Evolutionary conservation across 2,329 filamentous ascomycete species (phyloP), one percentile per base, ranked within the genome.

Genomic region (Fonsecaea erecta): DNA sequence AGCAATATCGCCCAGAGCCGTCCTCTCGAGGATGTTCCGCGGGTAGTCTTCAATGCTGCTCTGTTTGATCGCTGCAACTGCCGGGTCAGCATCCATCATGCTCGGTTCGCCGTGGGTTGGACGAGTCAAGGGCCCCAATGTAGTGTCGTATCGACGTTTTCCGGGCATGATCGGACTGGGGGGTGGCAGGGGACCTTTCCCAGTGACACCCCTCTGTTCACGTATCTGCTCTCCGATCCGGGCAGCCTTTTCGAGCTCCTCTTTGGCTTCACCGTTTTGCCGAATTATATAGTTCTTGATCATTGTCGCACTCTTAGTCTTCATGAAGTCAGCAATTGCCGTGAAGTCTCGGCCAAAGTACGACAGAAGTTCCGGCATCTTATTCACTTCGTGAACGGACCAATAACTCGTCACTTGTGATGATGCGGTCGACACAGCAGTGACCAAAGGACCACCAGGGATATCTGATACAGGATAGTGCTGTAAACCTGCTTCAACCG

Each of bases 231-330:
- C 81, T 5, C 80, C 78, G 16, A 75, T 71, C n/a, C 74, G 68
- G 48, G 79, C 77, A 28, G 77, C 73, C 34, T 79, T 75, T 60
- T 82, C 80, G 56, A 82, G 77, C 24, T 81, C 78, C 54, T 75
- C 76, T 62, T 80, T 78, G 1, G 79, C 80, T 3, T 75, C 75
- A 57, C 80, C 79, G 34, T 81, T 72, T 51, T 77, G 77, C 51
- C 81, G 77, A 63, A 79, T 75, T 65, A 78, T 83, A 68, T 82
- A 81, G 61, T 83, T 83, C 74, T 81, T 82, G 53, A 83, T 81
- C 81, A 83, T 83, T 1, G 80, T 80, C n/a, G 78, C 76, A 11
- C 81, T 83, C 70, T 83, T 83, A 0, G 81, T 81, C 68, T 81
- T 83, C 81, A 83, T 82, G 55, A 78, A 79, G 46, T 78, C 76